A percentile compares a stretch with the other conserved stretches of the same genome.
Conservation (phyloP, 768 basidiomycete species). For the Podaxis mareebaensis region DNA sequence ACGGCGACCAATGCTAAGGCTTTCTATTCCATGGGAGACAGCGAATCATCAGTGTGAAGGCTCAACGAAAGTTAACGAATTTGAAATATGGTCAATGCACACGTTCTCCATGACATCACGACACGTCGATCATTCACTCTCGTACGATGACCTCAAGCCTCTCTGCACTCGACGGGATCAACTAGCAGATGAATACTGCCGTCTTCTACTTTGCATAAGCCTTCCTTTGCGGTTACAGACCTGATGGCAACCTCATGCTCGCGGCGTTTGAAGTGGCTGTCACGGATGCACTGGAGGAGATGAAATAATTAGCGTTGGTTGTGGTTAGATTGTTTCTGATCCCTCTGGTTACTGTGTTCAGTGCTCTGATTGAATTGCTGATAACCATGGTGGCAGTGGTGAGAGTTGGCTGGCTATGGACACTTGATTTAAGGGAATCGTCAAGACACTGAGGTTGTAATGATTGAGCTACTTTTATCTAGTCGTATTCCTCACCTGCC, state of each 20-base stretch:
- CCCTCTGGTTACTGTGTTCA: neutral
- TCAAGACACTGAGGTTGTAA: neutral
- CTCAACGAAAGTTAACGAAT: neutral
- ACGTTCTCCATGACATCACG: neutral
- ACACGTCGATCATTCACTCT: neutral
- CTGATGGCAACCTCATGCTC: neutral
- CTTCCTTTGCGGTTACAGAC: constrained; percentile 1
- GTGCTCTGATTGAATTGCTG: neutral
- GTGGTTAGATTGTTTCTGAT: neutral
- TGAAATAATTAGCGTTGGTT: neutral
- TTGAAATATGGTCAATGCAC: neutral
- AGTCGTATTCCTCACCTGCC: too few relatives aligned
- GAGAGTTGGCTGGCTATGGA: neutral
- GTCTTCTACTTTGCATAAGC: neutral
- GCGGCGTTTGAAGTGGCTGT: neutral
- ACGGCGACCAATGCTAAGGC: too few relatives aligned
- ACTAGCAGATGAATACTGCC: neutral
- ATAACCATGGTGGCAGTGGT: neutral
- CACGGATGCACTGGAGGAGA: neutral
- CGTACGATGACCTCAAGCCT: neutral
- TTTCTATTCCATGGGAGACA: too few relatives aligned
- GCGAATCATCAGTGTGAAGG: neutral
- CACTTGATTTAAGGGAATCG: neutral
- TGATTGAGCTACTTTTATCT: too few relatives aligned
- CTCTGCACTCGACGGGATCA: neutral